Base-by-base conservation (phyloP, 2,329 filamentous ascomycete species). In the Fusarium oxysporum region DNA sequence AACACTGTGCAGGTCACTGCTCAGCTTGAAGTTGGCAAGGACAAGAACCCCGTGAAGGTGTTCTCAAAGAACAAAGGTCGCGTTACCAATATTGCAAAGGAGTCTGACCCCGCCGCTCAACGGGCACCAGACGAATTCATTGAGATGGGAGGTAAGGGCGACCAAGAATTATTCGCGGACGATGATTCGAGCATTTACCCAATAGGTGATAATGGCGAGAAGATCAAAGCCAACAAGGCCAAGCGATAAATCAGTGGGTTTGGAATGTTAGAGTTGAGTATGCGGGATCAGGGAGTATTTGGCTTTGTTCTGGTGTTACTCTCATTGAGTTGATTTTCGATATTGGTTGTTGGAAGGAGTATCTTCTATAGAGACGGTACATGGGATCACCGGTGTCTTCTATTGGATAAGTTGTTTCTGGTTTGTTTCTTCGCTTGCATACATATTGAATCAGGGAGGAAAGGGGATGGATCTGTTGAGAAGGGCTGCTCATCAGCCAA, bases 131-230 rank as follows among this genome's bases (percentile, higher is more conserved):
- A 88, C 9, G 94, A 96, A 77, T 98, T 98, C 76, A 92, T 94
- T 81, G 89, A 92, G 70, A 88, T 97, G 85, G 96, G 96, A 43
- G 94, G 94, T 21, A 93, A 93, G 77, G 96, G 95, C 9, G 96
- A 98, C 78, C 90, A 94, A 81, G 85, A 88, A 47, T 86, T 98
- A 19, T 98, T 91, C 79, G 89, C 88, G 14, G 85, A 93, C 55
- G 92, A 93, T 59, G 80, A 79, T 30, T 81, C 78, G 41, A 89
- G 86, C 76, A 83, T 86, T 65, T 90, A 90, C 75, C 80, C 85
- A 17, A 80, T 60, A 55, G 78, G 73, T 21, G 81, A 83, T 16
- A 75, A 75, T 32, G 69, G 70, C 43, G 64, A 58, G 17, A 82
- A 80, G 59, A 65, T 70, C 30, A 81, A 80, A 67, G 79, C 76